These are phyloP conservation scores for Trypanosomatidae sp. DNA, from an alignment of 208 protist genomes.

Conservation along the genomic window DNA sequence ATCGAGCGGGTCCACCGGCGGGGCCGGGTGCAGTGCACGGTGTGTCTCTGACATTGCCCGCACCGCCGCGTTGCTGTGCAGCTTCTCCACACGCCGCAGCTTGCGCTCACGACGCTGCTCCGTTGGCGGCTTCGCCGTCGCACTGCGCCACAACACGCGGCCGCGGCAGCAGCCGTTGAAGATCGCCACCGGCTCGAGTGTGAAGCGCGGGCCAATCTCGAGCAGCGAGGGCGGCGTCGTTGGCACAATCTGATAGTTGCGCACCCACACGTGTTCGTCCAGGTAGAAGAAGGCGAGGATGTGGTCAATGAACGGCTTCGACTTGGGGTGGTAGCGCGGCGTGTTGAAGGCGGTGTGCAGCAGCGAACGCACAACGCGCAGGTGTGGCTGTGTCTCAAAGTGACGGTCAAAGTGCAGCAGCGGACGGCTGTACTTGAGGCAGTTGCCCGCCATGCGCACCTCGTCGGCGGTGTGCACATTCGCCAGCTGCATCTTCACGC, in stretches of 20 bases:
- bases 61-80: slow-evolving; percentile 45
- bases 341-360: slow-evolving; percentile 94
- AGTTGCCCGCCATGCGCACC: slow-evolving; percentile 97
- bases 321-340: slow-evolving; percentile 93
- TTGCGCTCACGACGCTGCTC: slow-evolving; percentile 71
- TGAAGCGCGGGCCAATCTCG: slow-evolving; percentile 97
- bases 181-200: slow-evolving; percentile 89
- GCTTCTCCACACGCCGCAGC: slow-evolving; percentile 56
- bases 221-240: slow-evolving; percentile 62
- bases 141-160: slow-evolving; percentile 89
- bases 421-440: slow-evolving; percentile 94
- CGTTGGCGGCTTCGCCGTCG: slow-evolving; percentile 37
- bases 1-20: slow-evolving; percentile 49
- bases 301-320: slow-evolving; percentile 98
- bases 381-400: slow-evolving; percentile 91
- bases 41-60: slow-evolving; percentile 46
- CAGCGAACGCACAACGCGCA: slow-evolving; percentile 92
- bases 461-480: slow-evolving; percentile 97
- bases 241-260: slow-evolving; percentile 95
- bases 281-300: slow-evolving; percentile 94
- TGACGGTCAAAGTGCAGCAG: slow-evolving; percentile 95
- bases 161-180: slow-evolving; percentile 93
- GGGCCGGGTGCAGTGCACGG: slow-evolving; percentile 44
- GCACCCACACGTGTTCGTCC: slow-evolving; percentile 96
- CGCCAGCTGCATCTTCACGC: slow-evolving; percentile 89